phyloP scores from a whole-genome alignment of 306 rosid genomes.

The Dryas octopetala region DNA sequence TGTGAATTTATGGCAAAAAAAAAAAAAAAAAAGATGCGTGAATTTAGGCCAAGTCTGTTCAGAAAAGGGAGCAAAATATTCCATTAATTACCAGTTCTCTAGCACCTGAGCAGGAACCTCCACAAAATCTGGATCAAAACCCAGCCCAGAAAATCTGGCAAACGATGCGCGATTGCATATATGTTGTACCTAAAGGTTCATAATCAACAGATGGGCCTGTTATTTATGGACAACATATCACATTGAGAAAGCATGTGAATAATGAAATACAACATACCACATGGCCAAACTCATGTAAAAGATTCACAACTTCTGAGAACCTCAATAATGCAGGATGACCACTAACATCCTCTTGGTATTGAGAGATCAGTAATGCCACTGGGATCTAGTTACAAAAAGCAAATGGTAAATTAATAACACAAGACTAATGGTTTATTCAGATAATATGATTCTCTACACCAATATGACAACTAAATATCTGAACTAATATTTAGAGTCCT shows the following conservation, averaged over 20 bases:
- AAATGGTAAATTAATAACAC: neutral
- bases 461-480: conserved; percentile 6
- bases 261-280: conserved; percentile 69
- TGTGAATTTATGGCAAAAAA: conserved; percentile 8
- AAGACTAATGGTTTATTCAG: neutral
- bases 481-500: neutral
- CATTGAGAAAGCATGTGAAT: conserved; percentile 12
- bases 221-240: conserved; percentile 11
- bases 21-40: conserved; percentile 29
- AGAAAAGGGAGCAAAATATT: conserved; percentile 25
- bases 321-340: conserved; percentile 66
- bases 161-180: conserved; percentile 87
- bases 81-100: conserved; percentile 67
- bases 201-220: conserved; percentile 10
- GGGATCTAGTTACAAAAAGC: conserved; percentile 59
- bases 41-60: conserved; percentile 19
- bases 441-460: neutral
- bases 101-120: conserved; percentile 88
- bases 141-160: conserved; percentile 83
- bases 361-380: conserved; percentile 71
- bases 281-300: conserved; percentile 96
- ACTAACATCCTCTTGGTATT: conserved; percentile 57
- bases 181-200: conserved; percentile 76
- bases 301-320: conserved; percentile 88
- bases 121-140: conserved; percentile 90